Percentiles rank a stretch among this genome's conserved stretches.
These are phyloP conservation scores for Coemansia sp. DNA, from an alignment of 192 early-diverging fungal species.

Conservation along the genomic window DNA sequence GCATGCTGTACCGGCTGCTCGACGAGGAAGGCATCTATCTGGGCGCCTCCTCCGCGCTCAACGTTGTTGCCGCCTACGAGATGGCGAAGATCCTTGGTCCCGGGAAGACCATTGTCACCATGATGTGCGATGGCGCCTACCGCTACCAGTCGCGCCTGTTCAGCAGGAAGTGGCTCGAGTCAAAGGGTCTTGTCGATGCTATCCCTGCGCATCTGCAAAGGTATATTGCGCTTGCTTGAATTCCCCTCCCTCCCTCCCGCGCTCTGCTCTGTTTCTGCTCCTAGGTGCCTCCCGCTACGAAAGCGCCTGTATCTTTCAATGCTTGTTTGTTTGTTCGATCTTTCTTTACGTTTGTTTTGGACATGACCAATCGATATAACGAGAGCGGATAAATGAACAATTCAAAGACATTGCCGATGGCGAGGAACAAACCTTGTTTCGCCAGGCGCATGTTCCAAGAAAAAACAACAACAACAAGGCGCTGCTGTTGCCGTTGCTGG, in stretches of 20 bases:
- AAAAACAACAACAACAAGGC: background rate
- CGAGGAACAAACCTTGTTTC: too few relatives aligned
- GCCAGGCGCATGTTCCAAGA: too few relatives aligned
- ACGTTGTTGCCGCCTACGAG: constrained; percentile 88
- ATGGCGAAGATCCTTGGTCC: constrained; percentile 83
- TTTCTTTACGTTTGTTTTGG: too few relatives aligned
- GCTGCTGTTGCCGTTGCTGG: background rate
- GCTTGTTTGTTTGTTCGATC: too few relatives aligned
- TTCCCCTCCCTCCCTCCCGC: background rate
- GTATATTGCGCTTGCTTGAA: constrained; percentile 71
- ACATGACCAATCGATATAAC: too few relatives aligned
- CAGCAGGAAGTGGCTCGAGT: constrained; percentile 84
- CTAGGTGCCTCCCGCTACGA: background rate
- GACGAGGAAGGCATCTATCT: constrained; percentile 94
- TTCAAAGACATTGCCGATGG: too few relatives aligned
- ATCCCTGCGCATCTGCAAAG: constrained; percentile 85
- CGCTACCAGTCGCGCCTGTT: constrained; percentile 80
- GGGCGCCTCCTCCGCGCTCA: constrained; percentile 88
- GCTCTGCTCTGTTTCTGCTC: background rate
- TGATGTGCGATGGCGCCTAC: constrained; percentile 88
- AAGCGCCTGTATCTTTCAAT: too few relatives aligned
- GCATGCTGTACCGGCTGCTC: constrained; percentile 85
- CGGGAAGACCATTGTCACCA: constrained; percentile 78
- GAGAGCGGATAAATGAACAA: too few relatives aligned
- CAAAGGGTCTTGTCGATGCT: constrained; percentile 71